Conservation (phyloP, 2,329 filamentous ascomycete genomes). For the Trichoderma semiorbis region DNA sequence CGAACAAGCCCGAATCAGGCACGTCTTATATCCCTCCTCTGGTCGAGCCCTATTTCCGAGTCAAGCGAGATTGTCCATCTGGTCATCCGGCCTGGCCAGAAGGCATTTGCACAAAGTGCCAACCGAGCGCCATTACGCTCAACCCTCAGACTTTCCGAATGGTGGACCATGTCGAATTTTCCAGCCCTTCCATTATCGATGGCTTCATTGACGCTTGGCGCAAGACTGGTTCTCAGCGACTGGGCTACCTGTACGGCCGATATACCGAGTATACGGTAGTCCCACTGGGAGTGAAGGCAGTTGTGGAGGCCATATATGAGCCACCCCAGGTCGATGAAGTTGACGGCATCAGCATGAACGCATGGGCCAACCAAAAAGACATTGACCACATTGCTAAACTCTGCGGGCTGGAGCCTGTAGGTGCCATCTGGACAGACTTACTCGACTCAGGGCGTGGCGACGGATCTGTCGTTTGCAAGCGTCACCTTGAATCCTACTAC, state of each 20-base stretch:
- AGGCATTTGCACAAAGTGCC: conserved; percentile 96
- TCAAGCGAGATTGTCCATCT: conserved; percentile 83
- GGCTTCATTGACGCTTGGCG: conserved; percentile 91
- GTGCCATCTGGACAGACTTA: conserved; percentile 92
- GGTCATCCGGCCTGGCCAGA: conserved; percentile 93
- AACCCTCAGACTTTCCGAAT: conserved; percentile 92
- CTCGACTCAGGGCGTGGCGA: conserved; percentile 76
- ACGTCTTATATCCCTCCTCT: conserved; percentile 95
- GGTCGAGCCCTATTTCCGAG: conserved; percentile 87
- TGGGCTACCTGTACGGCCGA: conserved; percentile 87
- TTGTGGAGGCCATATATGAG: conserved; percentile 97
- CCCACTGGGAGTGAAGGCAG: conserved; percentile 87
- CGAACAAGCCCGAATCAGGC: conserved; percentile 91
- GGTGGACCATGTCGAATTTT: conserved; percentile 98
- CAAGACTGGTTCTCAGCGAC: conserved; percentile 73
- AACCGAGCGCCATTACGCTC: conserved; percentile 92
- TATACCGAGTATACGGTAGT: conserved; percentile 91
- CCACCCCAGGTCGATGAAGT: conserved; percentile 85
- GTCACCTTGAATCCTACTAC: conserved; percentile 92
- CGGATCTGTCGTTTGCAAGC: conserved; percentile 87
- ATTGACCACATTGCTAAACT: conserved; percentile 75
- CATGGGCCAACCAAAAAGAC: conserved; percentile 81
- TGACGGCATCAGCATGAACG: conserved; percentile 79
- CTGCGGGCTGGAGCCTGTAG: conserved; percentile 84
- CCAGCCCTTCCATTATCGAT: conserved; percentile 79